Evolutionary conservation across 768 basidiomycete species (phyloP).

Genomic region (Lentinula sp.): DNA sequence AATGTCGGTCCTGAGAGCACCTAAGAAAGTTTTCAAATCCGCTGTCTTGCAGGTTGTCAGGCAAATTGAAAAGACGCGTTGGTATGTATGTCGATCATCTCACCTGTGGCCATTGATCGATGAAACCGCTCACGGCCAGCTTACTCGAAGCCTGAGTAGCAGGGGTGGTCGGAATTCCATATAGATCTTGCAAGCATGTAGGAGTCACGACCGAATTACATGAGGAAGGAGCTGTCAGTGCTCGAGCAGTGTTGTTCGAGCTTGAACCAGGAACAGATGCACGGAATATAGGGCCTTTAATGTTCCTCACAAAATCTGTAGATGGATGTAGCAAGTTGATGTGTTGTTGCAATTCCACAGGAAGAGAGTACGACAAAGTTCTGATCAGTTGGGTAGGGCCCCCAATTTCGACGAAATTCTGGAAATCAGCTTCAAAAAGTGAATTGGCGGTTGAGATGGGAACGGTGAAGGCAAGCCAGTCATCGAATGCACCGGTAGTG

Average conservation of each 20-base stretch:
- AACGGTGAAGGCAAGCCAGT: slow-evolving; percentile 20
- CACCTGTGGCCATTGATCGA: slow-evolving; percentile 25
- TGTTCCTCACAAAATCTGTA: slow-evolving; percentile 16
- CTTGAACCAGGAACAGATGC: slow-evolving; percentile 8
- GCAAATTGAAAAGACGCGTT: background rate
- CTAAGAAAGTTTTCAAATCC: slow-evolving; percentile 21
- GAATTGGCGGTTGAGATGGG: slow-evolving; percentile 21
- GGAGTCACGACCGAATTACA: slow-evolving; percentile 24
- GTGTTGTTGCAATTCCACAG: slow-evolving; percentile 15
- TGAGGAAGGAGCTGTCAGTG: slow-evolving; percentile 16
- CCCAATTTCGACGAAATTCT: slow-evolving; percentile 15
- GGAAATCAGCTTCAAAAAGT: slow-evolving; percentile 21
- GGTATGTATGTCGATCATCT: background rate
- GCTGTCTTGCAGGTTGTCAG: slow-evolving; percentile 7
- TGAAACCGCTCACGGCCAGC: slow-evolving; percentile 26
- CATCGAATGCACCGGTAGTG: slow-evolving; percentile 13
- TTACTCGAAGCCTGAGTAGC: slow-evolving; percentile 22
- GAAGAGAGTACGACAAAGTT: slow-evolving; percentile 22
- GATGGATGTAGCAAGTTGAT: slow-evolving; percentile 24
- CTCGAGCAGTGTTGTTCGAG: slow-evolving; percentile 7
- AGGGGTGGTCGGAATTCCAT: slow-evolving; percentile 25
- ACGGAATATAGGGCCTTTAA: slow-evolving; percentile 13
- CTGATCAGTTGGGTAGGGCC: slow-evolving; percentile 16
- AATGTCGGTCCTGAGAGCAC: slow-evolving; percentile 23
- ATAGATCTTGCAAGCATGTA: slow-evolving; percentile 25